These are phyloP conservation scores for Leishmania guyanensis DNA, from an alignment of 208 protist species.

Conservation along the genomic window DNA sequence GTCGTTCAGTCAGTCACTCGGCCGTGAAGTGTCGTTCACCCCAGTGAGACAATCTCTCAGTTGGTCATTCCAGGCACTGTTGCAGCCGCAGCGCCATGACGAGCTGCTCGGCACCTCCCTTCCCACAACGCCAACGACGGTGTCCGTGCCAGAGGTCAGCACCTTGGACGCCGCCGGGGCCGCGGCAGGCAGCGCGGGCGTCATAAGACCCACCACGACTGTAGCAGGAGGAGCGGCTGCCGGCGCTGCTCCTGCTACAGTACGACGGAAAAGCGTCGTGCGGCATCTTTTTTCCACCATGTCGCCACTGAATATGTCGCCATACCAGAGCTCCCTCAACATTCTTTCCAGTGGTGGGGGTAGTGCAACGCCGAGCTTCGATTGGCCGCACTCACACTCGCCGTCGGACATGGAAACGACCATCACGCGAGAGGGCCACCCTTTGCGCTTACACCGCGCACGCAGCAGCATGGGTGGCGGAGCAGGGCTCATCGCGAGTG, in stretches of 20 bases:
- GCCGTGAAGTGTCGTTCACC: neutral
- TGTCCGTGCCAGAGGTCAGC: neutral
- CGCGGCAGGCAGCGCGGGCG: neutral
- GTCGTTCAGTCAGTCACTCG: neutral
- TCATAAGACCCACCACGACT: neutral
- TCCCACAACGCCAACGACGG: neutral
- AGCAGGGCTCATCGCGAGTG: neutral
- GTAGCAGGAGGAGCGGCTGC: neutral
- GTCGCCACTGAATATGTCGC: slow-evolving; percentile 15
- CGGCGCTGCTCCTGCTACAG: neutral
- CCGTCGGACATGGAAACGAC: neutral
- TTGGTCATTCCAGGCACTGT: neutral
- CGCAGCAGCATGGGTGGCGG: neutral
- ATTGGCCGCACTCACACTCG: neutral
- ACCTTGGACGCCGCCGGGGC: neutral
- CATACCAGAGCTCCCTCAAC: slow-evolving; percentile 1
- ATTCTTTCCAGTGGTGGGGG: neutral
- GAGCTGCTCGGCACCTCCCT: neutral
- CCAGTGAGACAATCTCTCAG: neutral
- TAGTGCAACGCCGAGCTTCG: neutral
- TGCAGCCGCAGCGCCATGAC: neutral
- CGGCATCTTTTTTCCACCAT: slow-evolving; percentile 1
- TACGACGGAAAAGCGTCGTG: slow-evolving; percentile 4
- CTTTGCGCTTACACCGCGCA: neutral
- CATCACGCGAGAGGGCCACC: neutral